Conservation (phyloP, 2,329 filamentous ascomycete genomes). For the Xylaria hypoxylon region DNA sequence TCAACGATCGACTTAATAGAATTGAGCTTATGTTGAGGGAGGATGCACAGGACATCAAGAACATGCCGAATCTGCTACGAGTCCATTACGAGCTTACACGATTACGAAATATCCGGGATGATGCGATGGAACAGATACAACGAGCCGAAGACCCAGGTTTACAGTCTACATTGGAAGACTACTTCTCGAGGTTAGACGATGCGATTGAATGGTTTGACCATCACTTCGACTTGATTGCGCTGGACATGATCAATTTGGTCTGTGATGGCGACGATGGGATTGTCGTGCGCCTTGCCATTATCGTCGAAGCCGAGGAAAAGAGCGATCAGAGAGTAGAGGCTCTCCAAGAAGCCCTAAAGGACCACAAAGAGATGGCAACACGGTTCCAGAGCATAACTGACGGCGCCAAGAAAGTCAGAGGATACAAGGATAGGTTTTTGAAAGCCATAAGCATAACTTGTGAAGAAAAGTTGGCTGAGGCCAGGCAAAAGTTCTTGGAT, state of each 20-base stretch:
- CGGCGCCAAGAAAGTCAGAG: slow-evolving; percentile 89
- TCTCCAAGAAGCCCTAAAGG: slow-evolving; percentile 91
- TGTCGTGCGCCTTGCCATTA: slow-evolving; percentile 89
- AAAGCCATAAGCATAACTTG: slow-evolving; percentile 80
- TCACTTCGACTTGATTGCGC: slow-evolving; percentile 87
- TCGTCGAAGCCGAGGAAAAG: slow-evolving; percentile 96
- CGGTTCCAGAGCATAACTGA: slow-evolving; percentile 96
- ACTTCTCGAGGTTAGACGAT: slow-evolving; percentile 87
- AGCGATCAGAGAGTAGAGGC: slow-evolving; percentile 92
- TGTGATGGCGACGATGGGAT: slow-evolving; percentile 88
- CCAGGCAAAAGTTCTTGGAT: slow-evolving; percentile 80
- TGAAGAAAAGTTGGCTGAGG: slow-evolving; percentile 77
- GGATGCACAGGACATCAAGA: slow-evolving; percentile 87
- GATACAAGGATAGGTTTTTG: slow-evolving; percentile 97
- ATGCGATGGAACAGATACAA: slow-evolving; percentile 96
- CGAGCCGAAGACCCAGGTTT: slow-evolving; percentile 78
- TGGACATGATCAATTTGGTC: slow-evolving; percentile 89
- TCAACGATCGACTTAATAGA: slow-evolving; percentile 79
- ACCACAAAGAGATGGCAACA: slow-evolving; percentile 93
- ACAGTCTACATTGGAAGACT: slow-evolving; percentile 86
- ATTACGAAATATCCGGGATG: slow-evolving; percentile 92
- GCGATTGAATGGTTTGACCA: slow-evolving; percentile 96
- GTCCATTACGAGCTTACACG: slow-evolving; percentile 94
- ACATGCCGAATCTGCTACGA: slow-evolving; percentile 89
- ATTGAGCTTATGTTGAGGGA: slow-evolving; percentile 83